A percentile compares a stretch with the other conserved stretches of the same genome.
phyloP scores from a whole-genome alignment of 2,329 filamentous ascomycete genomes.

The Trichoderma atroviride region DNA sequence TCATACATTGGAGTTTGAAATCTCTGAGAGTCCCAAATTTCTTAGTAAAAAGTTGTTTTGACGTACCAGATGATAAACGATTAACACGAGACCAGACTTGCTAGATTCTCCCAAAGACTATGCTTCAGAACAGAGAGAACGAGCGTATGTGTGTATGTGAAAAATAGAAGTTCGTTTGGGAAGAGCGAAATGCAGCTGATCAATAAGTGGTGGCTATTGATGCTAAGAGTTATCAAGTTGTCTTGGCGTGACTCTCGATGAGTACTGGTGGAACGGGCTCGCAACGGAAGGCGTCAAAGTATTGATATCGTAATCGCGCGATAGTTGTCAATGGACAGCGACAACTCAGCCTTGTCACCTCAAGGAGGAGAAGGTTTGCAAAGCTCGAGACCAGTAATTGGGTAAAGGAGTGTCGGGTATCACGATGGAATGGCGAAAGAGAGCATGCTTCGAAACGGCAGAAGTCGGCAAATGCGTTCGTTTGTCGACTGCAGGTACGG shows the following conservation, averaged over 20 bases:
- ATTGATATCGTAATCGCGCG: constrained; percentile 27
- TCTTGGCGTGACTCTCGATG: constrained; percentile 32
- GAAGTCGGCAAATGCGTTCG: constrained; percentile 9
- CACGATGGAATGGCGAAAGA: constrained; percentile 12
- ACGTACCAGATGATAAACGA: constrained; percentile 7
- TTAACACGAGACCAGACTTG: background rate
- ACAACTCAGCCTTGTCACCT: constrained; percentile 22
- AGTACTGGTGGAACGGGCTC: constrained; percentile 35
- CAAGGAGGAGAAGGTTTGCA: constrained; percentile 3
- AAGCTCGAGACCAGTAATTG: constrained; percentile 2
- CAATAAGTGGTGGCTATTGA: background rate
- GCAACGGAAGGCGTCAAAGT: constrained; percentile 31
- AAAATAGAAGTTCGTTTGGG: background rate
- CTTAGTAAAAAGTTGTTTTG: background rate
- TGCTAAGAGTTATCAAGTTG: constrained; percentile 18
- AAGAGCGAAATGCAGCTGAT: background rate
- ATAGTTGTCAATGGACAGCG: constrained; percentile 24
- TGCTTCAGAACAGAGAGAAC: background rate
- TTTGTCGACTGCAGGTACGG: constrained; percentile 5
- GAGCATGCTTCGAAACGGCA: constrained; percentile 20
- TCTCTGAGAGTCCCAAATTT: background rate
- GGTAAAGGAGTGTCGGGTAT: constrained; percentile 22
- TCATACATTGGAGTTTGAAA: background rate
- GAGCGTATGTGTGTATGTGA: background rate
- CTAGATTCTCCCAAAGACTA: background rate